These are phyloP conservation scores for Alternaria novae-zelandiae DNA, from an alignment of 2,329 filamentous ascomycete species.

Conservation along the genomic window DNA sequence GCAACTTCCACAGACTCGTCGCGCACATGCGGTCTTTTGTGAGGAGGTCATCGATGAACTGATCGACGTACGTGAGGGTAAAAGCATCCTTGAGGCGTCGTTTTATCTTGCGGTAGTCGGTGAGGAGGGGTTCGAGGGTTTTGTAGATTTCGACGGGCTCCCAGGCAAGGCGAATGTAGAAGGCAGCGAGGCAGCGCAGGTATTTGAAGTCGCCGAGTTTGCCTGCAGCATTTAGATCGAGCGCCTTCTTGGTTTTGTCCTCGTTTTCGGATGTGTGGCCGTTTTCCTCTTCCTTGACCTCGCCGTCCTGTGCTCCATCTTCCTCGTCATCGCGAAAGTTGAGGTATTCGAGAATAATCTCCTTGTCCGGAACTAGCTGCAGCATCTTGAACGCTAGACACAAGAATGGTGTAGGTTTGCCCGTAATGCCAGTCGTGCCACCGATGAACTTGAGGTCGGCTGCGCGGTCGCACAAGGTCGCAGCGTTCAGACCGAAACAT, in stretches of 20 bases:
- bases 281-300: slow-evolving; percentile 47
- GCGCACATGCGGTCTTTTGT: slow-evolving; percentile 89
- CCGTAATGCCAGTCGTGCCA: slow-evolving; percentile 82
- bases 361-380: slow-evolving; percentile 81
- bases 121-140: slow-evolving; percentile 80
- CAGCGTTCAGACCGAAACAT: slow-evolving; percentile 90
- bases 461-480: slow-evolving; percentile 83
- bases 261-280: slow-evolving; percentile 1
- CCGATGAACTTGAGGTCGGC: slow-evolving; percentile 84
- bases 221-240: slow-evolving; percentile 37
- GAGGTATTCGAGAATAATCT: slow-evolving; percentile 81
- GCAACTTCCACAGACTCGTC: slow-evolving; percentile 91
- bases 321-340: slow-evolving; percentile 55
- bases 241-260: slow-evolving; percentile 14
- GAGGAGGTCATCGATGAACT: slow-evolving; percentile 91
- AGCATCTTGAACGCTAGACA: slow-evolving; percentile 95
- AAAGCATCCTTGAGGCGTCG: slow-evolving; percentile 77
- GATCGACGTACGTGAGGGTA: slow-evolving; percentile 80
- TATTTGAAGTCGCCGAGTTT: slow-evolving; percentile 68
- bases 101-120: slow-evolving; percentile 83
- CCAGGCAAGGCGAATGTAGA: slow-evolving; percentile 91
- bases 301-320: slow-evolving; percentile 15
- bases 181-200: slow-evolving; percentile 83
- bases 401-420: slow-evolving; percentile 90
- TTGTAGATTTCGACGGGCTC: slow-evolving; percentile 80